Base-by-base conservation (phyloP, 108 stramenopile genomes). In the Fragilaria radians region DNA sequence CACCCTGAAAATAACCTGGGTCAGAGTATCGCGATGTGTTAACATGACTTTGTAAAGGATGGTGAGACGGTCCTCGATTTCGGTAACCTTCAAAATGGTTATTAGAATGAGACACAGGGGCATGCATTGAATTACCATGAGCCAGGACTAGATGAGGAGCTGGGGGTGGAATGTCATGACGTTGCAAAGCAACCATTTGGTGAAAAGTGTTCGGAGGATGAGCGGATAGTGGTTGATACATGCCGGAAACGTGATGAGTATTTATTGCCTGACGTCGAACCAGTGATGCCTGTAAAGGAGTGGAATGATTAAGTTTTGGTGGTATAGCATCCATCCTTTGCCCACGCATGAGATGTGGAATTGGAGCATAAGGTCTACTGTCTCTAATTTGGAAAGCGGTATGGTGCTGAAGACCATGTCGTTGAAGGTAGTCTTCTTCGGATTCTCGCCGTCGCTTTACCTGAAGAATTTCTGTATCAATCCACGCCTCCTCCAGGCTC, bases 401-500 rank as follows among this genome's bases (percentile, higher is more conserved):
- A 42, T 42, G 36, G 14, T 42, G 36, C 36, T 42, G 36, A 7
- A 42, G 36, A 42, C 59, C 59, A 47, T 60, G 26, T 11, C 59
- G 46, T 19, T 48, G 46, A 28, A 60, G 22, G 46, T 60, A 60
- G 2, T 47, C 46, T 21, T 63, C 25, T 17, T 63, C 62, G 18
- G n/a, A 18, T 24, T 36, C 58, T 26, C 19, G 25, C 52, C 57
- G 29, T 30, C 56, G 53, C 58, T 72, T 67, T 2, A 75, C 68
- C n/a, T 63, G 55, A 42, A 29, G 54, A 21, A 82, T 71, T 36
- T 78, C 70, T 2, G 81, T 67, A 65, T 82, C 81, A 26, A 82
- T 69, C 50, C 67, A 82, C 1, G 81, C 81, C 53, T 76, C 76
- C 46, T 82, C 81, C 34, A 82, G 54, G 29, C 58, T 49, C 46